A percentile compares a stretch with the other conserved stretches of the same genome.
phyloP scores from a whole-genome alignment of 305 asterid species.

The Fraxinus albicans region DNA sequence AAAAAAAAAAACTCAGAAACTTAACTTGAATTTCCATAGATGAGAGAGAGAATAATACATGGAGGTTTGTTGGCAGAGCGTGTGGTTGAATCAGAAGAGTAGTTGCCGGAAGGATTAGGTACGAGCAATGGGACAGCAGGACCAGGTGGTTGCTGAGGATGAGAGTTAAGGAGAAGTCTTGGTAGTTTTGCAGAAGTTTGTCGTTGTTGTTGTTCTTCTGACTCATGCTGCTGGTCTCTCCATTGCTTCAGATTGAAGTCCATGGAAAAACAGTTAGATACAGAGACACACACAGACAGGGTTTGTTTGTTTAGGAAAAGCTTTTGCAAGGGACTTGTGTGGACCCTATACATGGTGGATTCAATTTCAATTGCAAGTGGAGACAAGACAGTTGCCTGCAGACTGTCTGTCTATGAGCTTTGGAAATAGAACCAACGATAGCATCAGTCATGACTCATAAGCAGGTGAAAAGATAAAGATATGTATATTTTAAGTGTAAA shows the following conservation, averaged over 20 bases:
- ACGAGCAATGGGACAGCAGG: constrained; percentile 57
- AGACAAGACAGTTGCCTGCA: constrained; percentile 52
- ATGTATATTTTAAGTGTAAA: no score
- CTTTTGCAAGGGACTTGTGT: constrained; percentile 26
- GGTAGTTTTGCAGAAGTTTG: constrained; percentile 48
- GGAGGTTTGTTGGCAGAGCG: constrained; percentile 41
- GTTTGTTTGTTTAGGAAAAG: constrained; percentile 20
- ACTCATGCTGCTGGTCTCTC: constrained; percentile 44
- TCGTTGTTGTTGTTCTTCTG: constrained; percentile 36
- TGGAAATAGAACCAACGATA: constrained; percentile 40
- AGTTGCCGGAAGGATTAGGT: constrained; percentile 51
- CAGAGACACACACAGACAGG: neutral
- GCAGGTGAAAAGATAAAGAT: neutral
- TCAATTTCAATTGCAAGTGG: neutral
- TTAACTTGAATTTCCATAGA: neutral
- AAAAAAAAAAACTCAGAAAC: neutral
- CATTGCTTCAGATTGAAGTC: constrained; percentile 79
- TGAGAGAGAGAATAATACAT: constrained; percentile 33
- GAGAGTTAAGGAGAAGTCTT: constrained; percentile 40
- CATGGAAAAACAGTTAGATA: constrained; percentile 32
- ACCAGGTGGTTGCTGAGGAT: constrained; percentile 15
- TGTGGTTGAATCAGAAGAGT: constrained; percentile 41
- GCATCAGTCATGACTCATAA: constrained; percentile 4
- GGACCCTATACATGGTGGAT: neutral
- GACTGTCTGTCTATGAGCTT: constrained; percentile 34